A percentile compares a stretch with the other conserved stretches of the same genome.
phyloP scores from a whole-genome alignment of 2,329 filamentous ascomycete species.

The Cordyceps pruinosa region DNA sequence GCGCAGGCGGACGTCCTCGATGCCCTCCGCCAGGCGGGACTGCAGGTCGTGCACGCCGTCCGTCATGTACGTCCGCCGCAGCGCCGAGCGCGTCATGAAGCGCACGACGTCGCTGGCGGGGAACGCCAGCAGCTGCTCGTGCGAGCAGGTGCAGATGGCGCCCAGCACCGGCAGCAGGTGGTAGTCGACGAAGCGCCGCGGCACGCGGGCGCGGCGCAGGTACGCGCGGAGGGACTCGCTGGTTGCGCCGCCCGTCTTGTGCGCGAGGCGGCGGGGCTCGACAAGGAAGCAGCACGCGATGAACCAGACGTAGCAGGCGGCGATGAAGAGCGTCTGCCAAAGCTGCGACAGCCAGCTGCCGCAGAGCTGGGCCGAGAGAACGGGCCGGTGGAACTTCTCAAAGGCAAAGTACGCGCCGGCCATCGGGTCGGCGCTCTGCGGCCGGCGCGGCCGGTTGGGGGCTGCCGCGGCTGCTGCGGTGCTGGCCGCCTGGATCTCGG shows the following conservation, averaged over 20 bases:
- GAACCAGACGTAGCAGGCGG: constrained; percentile 47
- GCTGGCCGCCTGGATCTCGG: constrained; percentile 17
- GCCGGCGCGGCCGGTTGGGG: constrained; percentile 12
- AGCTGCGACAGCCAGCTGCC: background rate
- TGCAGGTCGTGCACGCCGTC: constrained; percentile 44
- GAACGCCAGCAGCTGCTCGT: constrained; percentile 41
- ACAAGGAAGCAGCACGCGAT: constrained; percentile 44
- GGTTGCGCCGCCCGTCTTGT: background rate
- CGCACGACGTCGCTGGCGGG: constrained; percentile 46
- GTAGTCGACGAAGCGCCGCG: constrained; percentile 37
- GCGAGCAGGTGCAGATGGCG: constrained; percentile 48
- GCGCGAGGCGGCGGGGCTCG: constrained; percentile 22
- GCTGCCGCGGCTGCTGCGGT: constrained; percentile 1
- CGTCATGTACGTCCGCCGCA: constrained; percentile 45
- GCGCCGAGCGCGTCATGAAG: constrained; percentile 41
- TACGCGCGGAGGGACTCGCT: constrained; percentile 44
- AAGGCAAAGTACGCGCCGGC: constrained; percentile 39
- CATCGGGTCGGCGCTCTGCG: background rate
- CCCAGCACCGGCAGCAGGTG: constrained; percentile 51
- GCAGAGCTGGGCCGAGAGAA: constrained; percentile 14
- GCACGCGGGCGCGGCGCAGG: constrained; percentile 41
- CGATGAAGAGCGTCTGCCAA: constrained; percentile 25
- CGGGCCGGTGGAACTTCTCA: background rate
- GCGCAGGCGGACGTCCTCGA: constrained; percentile 34
- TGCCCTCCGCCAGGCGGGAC: constrained; percentile 32